These are phyloP conservation scores for Cucurbita argyrosperma DNA, from an alignment of 306 rosid species.

Conservation along the genomic window DNA sequence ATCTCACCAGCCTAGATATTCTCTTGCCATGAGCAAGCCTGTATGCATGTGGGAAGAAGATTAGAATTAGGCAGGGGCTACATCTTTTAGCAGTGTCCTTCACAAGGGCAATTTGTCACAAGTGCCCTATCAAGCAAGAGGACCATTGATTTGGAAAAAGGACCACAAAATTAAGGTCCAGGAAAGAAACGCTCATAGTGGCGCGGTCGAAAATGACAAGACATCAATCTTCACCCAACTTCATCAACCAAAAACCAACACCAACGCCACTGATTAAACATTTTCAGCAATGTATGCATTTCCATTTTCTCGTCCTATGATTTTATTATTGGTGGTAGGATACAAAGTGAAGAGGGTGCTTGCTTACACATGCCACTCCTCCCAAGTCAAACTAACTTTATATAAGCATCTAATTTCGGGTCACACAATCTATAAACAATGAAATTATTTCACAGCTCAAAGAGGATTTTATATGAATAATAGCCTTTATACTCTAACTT, in stretches of 20 bases:
- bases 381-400: constrained; percentile 5
- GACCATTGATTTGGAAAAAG: constrained; percentile 20
- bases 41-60: constrained; percentile 1
- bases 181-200: constrained; percentile 11
- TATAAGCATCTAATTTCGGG: neutral
- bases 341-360: neutral
- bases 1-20: neutral
- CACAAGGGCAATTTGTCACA: constrained; percentile 4
- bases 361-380: neutral
- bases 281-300: neutral
- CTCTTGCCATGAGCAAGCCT: neutral
- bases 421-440: neutral
- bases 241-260: neutral
- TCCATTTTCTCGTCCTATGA: neutral
- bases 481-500: constrained; percentile 1
- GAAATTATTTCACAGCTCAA: neutral
- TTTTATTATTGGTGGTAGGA: neutral
- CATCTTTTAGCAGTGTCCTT: constrained; percentile 1
- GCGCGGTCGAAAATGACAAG: constrained; percentile 31
- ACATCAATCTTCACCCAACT: constrained; percentile 18
- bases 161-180: constrained; percentile 22
- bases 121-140: constrained; percentile 8
- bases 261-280: neutral
- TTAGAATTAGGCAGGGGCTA: neutral
- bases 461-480: constrained; percentile 4